Percentiles rank a stretch among this genome's conserved stretches.
phyloP scores from a whole-genome alignment of 441 rosid genomes.

The Populus hybrid region DNA sequence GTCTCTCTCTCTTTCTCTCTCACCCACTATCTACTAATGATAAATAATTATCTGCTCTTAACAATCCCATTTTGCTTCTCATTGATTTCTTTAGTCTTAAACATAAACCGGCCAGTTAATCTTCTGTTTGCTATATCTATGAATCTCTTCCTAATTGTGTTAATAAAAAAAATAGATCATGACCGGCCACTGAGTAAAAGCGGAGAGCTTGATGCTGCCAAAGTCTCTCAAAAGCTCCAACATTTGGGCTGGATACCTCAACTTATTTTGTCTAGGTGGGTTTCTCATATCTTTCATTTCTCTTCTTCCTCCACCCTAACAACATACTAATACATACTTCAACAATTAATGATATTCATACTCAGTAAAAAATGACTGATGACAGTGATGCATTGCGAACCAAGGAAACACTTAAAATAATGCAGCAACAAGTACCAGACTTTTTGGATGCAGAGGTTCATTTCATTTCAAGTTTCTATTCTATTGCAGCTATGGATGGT shows the following conservation, averaged over 20 bases:
- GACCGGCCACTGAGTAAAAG: slow-evolving; percentile 79
- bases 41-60: neutral
- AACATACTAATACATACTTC: neutral
- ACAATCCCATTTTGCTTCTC: neutral
- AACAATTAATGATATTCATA: neutral
- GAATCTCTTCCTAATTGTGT: neutral
- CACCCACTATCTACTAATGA: neutral
- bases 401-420: slow-evolving; percentile 66
- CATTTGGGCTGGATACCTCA: slow-evolving; percentile 84
- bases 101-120: neutral
- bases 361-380: neutral
- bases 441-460: slow-evolving; percentile 71
- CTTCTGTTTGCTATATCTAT: neutral
- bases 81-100: neutral
- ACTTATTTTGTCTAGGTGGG: slow-evolving; percentile 71
- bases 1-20: slow-evolving; percentile 23
- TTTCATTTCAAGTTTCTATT: slow-evolving; percentile 89
- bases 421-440: slow-evolving; percentile 70
- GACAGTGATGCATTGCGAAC: slow-evolving; percentile 79
- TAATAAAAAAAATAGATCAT: slow-evolving; percentile 47
- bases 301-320: neutral
- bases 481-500: slow-evolving; percentile 95
- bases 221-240: slow-evolving; percentile 62
- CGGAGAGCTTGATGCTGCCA: slow-evolving; percentile 64
- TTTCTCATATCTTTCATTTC: neutral